phyloP scores from a whole-genome alignment of 768 basidiomycete species.

The Hericium rajendrae region DNA sequence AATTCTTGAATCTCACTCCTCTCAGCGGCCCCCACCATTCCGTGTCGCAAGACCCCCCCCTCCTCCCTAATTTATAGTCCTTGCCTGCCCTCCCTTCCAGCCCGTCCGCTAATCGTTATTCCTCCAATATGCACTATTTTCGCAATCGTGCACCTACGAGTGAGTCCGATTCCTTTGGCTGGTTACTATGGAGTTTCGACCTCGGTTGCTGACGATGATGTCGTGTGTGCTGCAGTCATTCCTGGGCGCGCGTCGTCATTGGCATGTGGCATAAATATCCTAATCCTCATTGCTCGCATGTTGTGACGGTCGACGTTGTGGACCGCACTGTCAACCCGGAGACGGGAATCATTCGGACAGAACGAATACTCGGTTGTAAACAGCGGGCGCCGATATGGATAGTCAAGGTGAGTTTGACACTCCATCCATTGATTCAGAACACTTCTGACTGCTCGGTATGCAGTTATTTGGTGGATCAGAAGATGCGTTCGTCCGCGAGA shows the following conservation, averaged over 20 bases:
- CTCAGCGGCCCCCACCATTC: background rate
- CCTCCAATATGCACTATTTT: conserved; percentile 70
- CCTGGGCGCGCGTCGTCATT: conserved; percentile 85
- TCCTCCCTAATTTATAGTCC: conserved; percentile 2
- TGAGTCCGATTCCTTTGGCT: conserved; percentile 29
- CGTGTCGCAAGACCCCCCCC: background rate
- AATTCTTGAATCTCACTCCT: background rate
- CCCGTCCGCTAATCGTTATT: background rate
- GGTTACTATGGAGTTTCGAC: conserved; percentile 10
- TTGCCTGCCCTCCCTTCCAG: conserved; percentile 5
- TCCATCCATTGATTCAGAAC: background rate
- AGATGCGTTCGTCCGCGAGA: conserved; percentile 90
- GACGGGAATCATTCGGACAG: conserved; percentile 86
- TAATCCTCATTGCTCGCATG: conserved; percentile 85
- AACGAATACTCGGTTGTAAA: conserved; percentile 83
- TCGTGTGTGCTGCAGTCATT: conserved; percentile 42
- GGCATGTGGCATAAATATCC: conserved; percentile 97
- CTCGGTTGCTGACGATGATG: conserved; percentile 1
- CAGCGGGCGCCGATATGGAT: conserved; percentile 91
- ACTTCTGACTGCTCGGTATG: conserved; percentile 1
- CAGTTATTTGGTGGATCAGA: conserved; percentile 89
- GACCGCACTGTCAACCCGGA: conserved; percentile 75
- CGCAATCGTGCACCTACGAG: conserved; percentile 79
- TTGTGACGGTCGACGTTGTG: conserved; percentile 78
- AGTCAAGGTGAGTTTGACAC: conserved; percentile 56